Base-by-base conservation (phyloP, 768 basidiomycete species). In the Lactarius deliciosus region DNA sequence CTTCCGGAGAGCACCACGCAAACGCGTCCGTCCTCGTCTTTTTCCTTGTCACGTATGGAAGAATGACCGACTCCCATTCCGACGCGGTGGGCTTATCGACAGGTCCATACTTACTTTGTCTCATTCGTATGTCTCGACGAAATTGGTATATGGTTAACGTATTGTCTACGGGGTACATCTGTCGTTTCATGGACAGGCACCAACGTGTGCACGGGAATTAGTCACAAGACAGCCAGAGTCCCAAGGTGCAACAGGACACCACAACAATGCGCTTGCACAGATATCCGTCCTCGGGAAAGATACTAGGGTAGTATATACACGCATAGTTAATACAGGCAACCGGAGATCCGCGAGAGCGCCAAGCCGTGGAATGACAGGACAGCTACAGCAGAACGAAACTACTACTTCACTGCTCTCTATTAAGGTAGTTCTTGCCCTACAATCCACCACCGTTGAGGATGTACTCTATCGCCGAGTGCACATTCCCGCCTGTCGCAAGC, bases 381-480 rank as follows among this genome's bases (percentile, higher is more conserved):
- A 20, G 59, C 41, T 32, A 59, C 65, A 41, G 18, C 32, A 57
- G 40, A 32, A 28, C 16, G 28, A 43, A 20, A 38, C 57, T 36
- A 38, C 34, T 56, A 28, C 55, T 25, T 32, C 2, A 11, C 36
- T 22, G 53, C 61, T 56, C 41, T 45, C 32, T 56, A 60, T 38
- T 25, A 63, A 62, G 50, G n/a, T 28, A 50, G 50, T 43, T 58
- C 50, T 8, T 45, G 45, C 53, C 50, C 68, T 69, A 89, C 73
- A 91, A 50, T 41, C 92, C 92, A 7, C 92, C 90, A 0, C 92
- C 94, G 50, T 81, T 76, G 64, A 98, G 82, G 70, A 98, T 95
- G 74, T 96, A 94, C 77, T 97, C 95, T 71, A 98, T 91, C 56
- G 95, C 95, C 25, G 86, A 83, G 74, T 97, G 86, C 20, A 97